Evolutionary conservation across 1,284 basidiomycete species (phyloP), one percentile per base, ranked within the genome.

Genomic region (Hypsizygus ulmarius): DNA sequence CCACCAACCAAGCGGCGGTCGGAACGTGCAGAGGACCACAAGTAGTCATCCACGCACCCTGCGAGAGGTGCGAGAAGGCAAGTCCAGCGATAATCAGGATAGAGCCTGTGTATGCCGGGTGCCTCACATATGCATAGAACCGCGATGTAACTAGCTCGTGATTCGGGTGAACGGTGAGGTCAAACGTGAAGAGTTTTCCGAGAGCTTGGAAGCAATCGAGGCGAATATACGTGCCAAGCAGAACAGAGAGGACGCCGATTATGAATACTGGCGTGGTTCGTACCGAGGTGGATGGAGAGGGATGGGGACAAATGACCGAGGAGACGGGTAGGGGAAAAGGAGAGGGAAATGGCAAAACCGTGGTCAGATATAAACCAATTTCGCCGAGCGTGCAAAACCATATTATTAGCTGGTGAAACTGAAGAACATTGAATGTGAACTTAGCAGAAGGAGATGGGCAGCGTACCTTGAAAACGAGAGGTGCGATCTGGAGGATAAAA

Each of bases 101-200:
- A 6, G 74, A 74, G 3, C 77, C 77, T 0, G 75, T 72, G 55
- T 79, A 79, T 0, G 75, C 69, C 14, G 77, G 77, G 57, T 79
- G 78, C 6, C 78, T 76, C 38, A 82, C 78, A 49, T 74, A 70
- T 9, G 64, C 55, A 59, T 84, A 84, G 50, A 74, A 76, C 5
- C 81, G 73, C 11, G 62, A 64, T 0, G 78, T 82, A 56, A 84
- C 66, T 47, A 84, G 72, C 33, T 63, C 70, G 63, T 83, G 82
- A n/a, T 67, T 61, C 1, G 77, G 75, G 53, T 76, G 72, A 39
- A 83, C 65, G 40, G 79, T 77, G 50, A 84, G 71, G 54, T 82
- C 79, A 61, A 82, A 84, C 0, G 81, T 84, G 66, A 84, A 84
- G 47, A 82, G 66, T 5, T 70, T 60, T 1, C 81, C 82, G 10